phyloP scores from a whole-genome alignment of 805 yeast species.

The Sugiyamaella boreocaroliniensis region DNA sequence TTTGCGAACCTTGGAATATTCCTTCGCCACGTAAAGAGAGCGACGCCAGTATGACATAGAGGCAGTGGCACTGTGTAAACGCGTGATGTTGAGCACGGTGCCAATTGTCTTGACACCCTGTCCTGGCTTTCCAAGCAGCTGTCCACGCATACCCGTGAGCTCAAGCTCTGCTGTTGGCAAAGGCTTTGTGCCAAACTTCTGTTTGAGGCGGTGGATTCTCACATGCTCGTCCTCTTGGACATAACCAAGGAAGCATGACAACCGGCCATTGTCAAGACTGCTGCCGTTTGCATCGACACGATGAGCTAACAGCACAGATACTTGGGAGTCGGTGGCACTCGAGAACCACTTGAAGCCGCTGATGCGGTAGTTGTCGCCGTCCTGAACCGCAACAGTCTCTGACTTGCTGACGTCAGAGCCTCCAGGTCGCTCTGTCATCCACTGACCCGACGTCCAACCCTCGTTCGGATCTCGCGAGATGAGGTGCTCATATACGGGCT shows the following conservation, averaged over 20 bases:
- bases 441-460: conserved; percentile 31
- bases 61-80: conserved; percentile 23
- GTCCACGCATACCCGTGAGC: conserved; percentile 20
- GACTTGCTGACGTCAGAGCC: conserved; percentile 29
- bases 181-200: conserved; percentile 29
- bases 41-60: conserved; percentile 23
- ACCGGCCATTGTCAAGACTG: conserved; percentile 12
- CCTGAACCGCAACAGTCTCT: conserved; percentile 24
- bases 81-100: conserved; percentile 26
- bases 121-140: conserved; percentile 19
- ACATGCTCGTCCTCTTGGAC: conserved; percentile 18
- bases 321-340: conserved; percentile 29
- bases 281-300: conserved; percentile 13
- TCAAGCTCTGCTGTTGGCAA: conserved; percentile 30
- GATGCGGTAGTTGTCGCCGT: conserved; percentile 12
- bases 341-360: conserved; percentile 31
- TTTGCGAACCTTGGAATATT: conserved; percentile 23
- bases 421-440: conserved; percentile 32
- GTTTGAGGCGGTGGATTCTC: conserved; percentile 24
- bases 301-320: conserved; percentile 26
- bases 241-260: conserved; percentile 27
- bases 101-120: conserved; percentile 27
- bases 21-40: conserved; percentile 21
- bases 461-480: conserved; percentile 23
- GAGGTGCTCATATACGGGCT: conserved; percentile 18